Base-by-base conservation (phyloP, 352 stramenopile species). In the Pythium oligandrum region DNA sequence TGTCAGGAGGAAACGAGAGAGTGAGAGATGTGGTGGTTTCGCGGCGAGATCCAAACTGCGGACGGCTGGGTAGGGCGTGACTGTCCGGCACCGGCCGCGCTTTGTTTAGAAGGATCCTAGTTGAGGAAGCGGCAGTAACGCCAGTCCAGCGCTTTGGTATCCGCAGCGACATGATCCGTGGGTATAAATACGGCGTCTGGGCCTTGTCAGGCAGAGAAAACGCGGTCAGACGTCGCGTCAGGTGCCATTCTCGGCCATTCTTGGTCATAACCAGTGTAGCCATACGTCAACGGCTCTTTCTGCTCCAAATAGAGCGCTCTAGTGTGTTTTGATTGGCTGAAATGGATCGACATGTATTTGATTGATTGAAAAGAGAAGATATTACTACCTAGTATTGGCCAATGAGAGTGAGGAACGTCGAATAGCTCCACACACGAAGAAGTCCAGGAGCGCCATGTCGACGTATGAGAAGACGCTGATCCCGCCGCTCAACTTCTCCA, bases 401-500 rank as follows among this genome's bases (percentile, higher is more conserved):
- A 10, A 37, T 37, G 12, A 1, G 9, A 50, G 17, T 12, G 12
- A 17, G 4, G 12, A 50, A 26, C n/a, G 6, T 5, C 45, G 45
- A 47, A 7, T 26, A 0, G 17, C 17, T 26, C 17, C 17, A 26
- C 17, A 26, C 17, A 26, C 17, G 17, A 26, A 26, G 17, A 26
- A 26, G 17, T 26, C 17, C 17, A 26, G 17, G 43, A 6, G 9
- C 53, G 50, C 35, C 31, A 90, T 93, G 83, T 88, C 79, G 44
- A 78, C 77, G 51, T 93, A 95, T 64, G 84, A 93, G 65, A 92
- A 90, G 71, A 92, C 78, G 55, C 70, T 93, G 53, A 94, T 94
- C 57, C 81, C 86, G 55, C 86, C 86, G 60, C 77, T 94, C 52
- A 96, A 96, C 64, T 96, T 95, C 63, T 91, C 83, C 44, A 93